These are phyloP conservation scores for Arabidopsis thaliana DNA, from an alignment of 345 rosid species.

Conservation along the genomic window TAIR10.1 NC_003070.9:6537501-6538000, in stretches of 20 bases:
- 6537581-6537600: too few relatives aligned
- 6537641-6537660: background rate
- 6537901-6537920: slow-evolving; percentile 13
- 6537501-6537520: too few relatives aligned
- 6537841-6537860: slow-evolving; percentile 62
- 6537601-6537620: background rate
- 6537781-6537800: slow-evolving; percentile 44
- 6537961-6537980: slow-evolving; percentile 43
- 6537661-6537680: background rate
- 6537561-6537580: background rate
- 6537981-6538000: slow-evolving; percentile 53
- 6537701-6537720: slow-evolving; percentile 72
- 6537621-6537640: background rate
- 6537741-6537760: slow-evolving; percentile 61
- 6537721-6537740: slow-evolving; percentile 65
- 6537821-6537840: slow-evolving; percentile 73
- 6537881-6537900: slow-evolving; percentile 32
- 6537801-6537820: slow-evolving; percentile 56
- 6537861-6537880: slow-evolving; percentile 60
- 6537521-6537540: too few relatives aligned
- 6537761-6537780: slow-evolving; percentile 31
- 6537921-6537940: slow-evolving; percentile 20
- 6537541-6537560: background rate
- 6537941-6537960: slow-evolving; percentile 43
- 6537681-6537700: slow-evolving; percentile 63